These are phyloP conservation scores for Phialophora expanda DNA, from an alignment of 2,329 filamentous ascomycete genomes.

Conservation along the genomic window DNA sequence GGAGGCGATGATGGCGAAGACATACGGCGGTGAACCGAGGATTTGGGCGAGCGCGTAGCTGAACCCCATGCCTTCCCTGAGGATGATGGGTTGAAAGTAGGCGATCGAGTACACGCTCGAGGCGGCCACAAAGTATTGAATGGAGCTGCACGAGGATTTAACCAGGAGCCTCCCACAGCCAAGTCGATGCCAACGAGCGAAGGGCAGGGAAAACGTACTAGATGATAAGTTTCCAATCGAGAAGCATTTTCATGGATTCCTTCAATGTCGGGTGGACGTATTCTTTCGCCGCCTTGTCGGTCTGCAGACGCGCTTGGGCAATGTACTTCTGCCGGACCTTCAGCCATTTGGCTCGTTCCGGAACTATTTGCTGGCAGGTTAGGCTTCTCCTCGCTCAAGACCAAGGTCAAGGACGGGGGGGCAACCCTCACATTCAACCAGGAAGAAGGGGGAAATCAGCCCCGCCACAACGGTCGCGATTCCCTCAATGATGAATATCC, in stretches of 20 bases:
- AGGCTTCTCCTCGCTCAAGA: constrained; percentile 19
- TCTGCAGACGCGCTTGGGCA: background rate
- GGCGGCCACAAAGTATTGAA: constrained; percentile 35
- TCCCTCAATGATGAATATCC: constrained; percentile 38
- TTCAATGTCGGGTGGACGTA: background rate
- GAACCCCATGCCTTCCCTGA: constrained; percentile 42
- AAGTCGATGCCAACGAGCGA: no score
- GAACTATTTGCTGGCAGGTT: constrained; percentile 40
- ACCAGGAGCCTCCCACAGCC: background rate
- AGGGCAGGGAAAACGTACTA: background rate
- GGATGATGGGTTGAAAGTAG: constrained; percentile 32
- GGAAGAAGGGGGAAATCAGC: constrained; percentile 38
- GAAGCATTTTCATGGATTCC: constrained; percentile 8
- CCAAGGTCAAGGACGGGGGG: constrained; percentile 30
- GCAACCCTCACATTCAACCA: constrained; percentile 43
- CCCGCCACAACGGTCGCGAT: constrained; percentile 40
- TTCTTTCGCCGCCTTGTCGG: background rate
- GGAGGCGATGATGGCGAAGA: constrained; percentile 39
- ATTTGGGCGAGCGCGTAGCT: constrained; percentile 39
- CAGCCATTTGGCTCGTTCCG: constrained; percentile 45
- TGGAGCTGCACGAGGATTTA: background rate
- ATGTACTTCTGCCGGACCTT: constrained; percentile 2
- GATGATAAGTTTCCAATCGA: constrained; percentile 35
- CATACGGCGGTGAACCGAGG: constrained; percentile 42
- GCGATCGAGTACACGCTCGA: constrained; percentile 45